Evolutionary conservation across 2,329 filamentous ascomycete genomes (phyloP).

Genomic region (Colletotrichum navitas): DNA sequence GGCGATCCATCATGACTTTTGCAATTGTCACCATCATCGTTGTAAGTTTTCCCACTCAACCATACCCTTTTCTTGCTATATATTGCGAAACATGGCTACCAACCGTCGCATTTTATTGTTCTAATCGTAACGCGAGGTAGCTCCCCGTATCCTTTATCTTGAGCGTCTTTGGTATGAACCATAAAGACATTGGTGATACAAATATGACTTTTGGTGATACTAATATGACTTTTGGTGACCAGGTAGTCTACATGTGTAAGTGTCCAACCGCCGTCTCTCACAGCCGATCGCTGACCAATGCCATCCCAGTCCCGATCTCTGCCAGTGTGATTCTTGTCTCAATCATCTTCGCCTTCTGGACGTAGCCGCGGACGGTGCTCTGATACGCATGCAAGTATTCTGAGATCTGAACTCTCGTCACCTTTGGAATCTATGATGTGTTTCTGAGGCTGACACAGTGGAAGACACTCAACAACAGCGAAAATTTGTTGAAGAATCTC

Average conservation of each 20-base stretch:
- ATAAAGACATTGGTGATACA: conserved; percentile 44
- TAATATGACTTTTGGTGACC: conserved; percentile 39
- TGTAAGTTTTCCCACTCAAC: conserved; percentile 46
- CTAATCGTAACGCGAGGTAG: conserved; percentile 43
- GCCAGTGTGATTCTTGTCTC: conserved; percentile 42
- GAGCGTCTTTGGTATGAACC: conserved; percentile 56
- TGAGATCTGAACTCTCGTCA: neutral
- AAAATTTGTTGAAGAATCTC: neutral
- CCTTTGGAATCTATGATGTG: neutral
- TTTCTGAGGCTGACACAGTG: neutral
- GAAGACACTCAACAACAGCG: neutral
- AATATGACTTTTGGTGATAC: conserved; percentile 40
- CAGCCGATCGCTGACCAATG: neutral
- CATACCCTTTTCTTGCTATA: fast-evolving
- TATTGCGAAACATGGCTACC: neutral
- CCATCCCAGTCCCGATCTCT: conserved; percentile 40
- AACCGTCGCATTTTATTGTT: neutral
- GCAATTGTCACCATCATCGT: conserved; percentile 62
- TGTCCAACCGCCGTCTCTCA: neutral
- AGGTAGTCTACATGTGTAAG: conserved; percentile 46
- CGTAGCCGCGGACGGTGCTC: conserved; percentile 6
- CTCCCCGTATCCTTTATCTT: conserved; percentile 54
- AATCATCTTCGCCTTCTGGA: conserved; percentile 40
- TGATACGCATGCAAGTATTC: conserved; percentile 9
- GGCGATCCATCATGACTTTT: conserved; percentile 60